A percentile compares a stretch with the other conserved stretches of the same genome.
Evolutionary conservation across 2,329 filamentous ascomycete species (phyloP).

Genomic region (Dactylonectria estremocensis): DNA sequence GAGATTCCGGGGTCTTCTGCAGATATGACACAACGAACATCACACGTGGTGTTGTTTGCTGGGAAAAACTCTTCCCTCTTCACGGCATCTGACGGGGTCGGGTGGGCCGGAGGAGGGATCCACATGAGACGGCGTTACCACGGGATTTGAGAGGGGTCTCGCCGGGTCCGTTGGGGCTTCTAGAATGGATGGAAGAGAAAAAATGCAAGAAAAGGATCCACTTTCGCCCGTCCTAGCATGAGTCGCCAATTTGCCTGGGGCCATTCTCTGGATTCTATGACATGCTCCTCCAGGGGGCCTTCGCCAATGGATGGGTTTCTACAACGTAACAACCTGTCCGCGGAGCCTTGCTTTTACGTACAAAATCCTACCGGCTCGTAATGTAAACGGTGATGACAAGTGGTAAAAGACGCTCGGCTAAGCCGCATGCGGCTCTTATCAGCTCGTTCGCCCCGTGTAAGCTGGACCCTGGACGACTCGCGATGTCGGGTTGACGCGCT

Average conservation of each 20-base stretch:
- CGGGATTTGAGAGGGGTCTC: conserved; percentile 21
- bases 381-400: too few species aligned
- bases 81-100: conserved; percentile 7
- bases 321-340: conserved; percentile 19
- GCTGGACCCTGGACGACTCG: not conserved
- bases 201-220: conserved; percentile 21
- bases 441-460: not conserved
- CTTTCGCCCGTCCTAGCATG: not conserved
- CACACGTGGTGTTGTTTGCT: not conserved
- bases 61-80: conserved; percentile 10
- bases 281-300: conserved; percentile 10
- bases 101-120: not conserved
- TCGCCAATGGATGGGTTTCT: conserved; percentile 30
- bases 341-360: conserved; percentile 11
- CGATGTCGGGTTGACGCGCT: not conserved
- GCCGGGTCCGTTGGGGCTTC: conserved; percentile 29
- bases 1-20: not conserved
- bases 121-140: conserved; percentile 28
- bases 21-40: not conserved
- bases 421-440: not conserved
- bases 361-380: not conserved
- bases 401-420: not conserved
- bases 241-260: conserved; percentile 17
- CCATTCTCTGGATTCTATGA: conserved; percentile 9
- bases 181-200: conserved; percentile 33